Percentiles rank a stretch among this genome's conserved stretches.
These are phyloP conservation scores for Tillandsia fasciculata DNA, from an alignment of 176 grass and related monocot species.

Conservation along the genomic window DNA sequence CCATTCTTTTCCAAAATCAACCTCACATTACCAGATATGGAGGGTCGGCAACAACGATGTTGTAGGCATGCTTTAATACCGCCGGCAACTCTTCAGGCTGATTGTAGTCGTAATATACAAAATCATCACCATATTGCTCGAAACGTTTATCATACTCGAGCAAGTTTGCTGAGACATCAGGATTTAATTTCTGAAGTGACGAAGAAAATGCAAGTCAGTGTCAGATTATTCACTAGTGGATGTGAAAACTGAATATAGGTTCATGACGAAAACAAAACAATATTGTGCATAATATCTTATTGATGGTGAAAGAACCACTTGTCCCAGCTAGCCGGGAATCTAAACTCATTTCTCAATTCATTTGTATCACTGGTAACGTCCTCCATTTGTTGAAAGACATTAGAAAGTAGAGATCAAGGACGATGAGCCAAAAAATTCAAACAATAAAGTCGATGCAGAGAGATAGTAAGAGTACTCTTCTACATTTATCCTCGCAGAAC, in stretches of 20 bases:
- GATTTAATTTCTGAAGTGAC: conserved; percentile 33
- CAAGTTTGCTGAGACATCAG: conserved; percentile 33
- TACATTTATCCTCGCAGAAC: too few species aligned
- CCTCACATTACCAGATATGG: conserved; percentile 58
- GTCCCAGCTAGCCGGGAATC: not conserved
- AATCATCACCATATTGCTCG: conserved; percentile 57
- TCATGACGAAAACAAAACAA: not conserved
- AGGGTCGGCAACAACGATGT: conserved; percentile 66
- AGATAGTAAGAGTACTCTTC: too few species aligned
- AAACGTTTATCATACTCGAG: conserved; percentile 80
- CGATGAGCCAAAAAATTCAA: too few species aligned
- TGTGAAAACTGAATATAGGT: not conserved
- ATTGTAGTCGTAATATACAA: conserved; percentile 90
- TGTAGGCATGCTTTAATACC: conserved; percentile 53
- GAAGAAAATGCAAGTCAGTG: not conserved
- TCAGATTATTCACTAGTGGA: not conserved
- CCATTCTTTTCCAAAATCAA: not conserved
- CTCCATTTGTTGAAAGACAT: not conserved
- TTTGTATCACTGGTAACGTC: not conserved
- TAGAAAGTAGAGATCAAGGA: too few species aligned
- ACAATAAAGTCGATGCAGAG: too few species aligned
- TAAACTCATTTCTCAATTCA: not conserved
- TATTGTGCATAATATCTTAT: too few species aligned
- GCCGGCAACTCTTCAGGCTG: conserved; percentile 55
- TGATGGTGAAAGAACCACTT: not conserved